Evolutionary conservation across 2,329 filamentous ascomycete genomes (phyloP).

Genomic region (Claviceps fusiformis): DNA sequence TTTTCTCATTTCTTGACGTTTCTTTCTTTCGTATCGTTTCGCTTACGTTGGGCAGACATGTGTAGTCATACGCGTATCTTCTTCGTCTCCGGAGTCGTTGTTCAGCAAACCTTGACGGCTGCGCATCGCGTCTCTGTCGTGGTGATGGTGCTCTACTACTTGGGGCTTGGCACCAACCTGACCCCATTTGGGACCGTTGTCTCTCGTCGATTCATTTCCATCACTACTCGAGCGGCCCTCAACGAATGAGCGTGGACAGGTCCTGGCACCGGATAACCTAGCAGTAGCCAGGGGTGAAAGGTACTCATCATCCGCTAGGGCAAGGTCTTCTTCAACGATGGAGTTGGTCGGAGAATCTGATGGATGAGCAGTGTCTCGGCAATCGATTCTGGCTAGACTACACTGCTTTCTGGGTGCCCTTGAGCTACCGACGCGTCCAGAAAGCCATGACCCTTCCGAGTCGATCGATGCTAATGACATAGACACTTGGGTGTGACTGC

Average conservation of each 20-base stretch:
- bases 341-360: constrained; percentile 29
- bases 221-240: constrained; percentile 45
- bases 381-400: constrained; percentile 21
- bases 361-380: constrained; percentile 14
- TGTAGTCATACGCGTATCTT: constrained; percentile 16
- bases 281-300: constrained; percentile 35
- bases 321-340: constrained; percentile 49
- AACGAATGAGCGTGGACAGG: constrained; percentile 29
- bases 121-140: constrained; percentile 31
- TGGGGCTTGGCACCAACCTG: constrained; percentile 32
- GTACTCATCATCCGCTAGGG: constrained; percentile 56
- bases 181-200: constrained; percentile 38
- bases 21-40: neutral
- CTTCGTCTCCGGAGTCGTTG: constrained; percentile 21
- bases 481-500: constrained; percentile 53
- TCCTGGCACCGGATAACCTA: constrained; percentile 12
- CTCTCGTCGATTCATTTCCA: constrained; percentile 33
- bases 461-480: constrained; percentile 89
- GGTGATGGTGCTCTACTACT: constrained; percentile 44
- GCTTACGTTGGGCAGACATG: neutral
- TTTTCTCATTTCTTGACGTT: neutral
- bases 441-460: constrained; percentile 92
- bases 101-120: constrained; percentile 40
- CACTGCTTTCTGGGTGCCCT: constrained; percentile 32
- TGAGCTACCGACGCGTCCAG: constrained; percentile 49